Evolutionary conservation across 1,284 basidiomycete species (phyloP).

Genomic region (Ceratorhiza oryzae-sativae): DNA sequence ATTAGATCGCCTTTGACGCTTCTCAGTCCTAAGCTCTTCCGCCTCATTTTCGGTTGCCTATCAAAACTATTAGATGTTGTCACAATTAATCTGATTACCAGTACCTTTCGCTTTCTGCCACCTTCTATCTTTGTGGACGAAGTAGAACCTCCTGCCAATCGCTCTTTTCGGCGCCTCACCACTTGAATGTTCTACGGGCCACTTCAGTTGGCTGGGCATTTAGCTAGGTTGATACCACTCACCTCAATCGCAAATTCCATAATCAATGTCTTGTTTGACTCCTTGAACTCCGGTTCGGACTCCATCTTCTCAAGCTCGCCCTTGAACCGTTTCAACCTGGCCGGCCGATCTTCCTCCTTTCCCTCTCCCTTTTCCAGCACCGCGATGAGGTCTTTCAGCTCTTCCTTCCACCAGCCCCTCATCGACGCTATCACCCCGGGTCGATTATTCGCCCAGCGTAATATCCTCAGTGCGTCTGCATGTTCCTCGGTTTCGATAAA

Average conservation of each 20-base stretch:
- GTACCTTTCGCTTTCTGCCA: slow-evolving; percentile 27
- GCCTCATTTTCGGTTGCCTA: slow-evolving; percentile 13
- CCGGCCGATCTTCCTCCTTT: slow-evolving; percentile 44
- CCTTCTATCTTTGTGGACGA: slow-evolving; percentile 38
- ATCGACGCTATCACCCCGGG: slow-evolving; percentile 68
- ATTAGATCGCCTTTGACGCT: slow-evolving; percentile 14
- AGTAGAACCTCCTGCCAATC: slow-evolving; percentile 50
- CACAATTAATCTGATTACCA: too few species aligned
- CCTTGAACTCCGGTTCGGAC: slow-evolving; percentile 51
- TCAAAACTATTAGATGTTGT: too few species aligned
- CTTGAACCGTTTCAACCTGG: slow-evolving; percentile 33
- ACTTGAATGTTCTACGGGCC: slow-evolving; percentile 74
- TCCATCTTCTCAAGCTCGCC: slow-evolving; percentile 47
- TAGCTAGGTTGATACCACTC: slow-evolving; percentile 62
- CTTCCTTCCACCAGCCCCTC: slow-evolving; percentile 83
- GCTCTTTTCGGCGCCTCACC: slow-evolving; percentile 68
- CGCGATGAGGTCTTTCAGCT: slow-evolving; percentile 74
- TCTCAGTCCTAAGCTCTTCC: slow-evolving; percentile 30
- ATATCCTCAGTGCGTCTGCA: slow-evolving; percentile 86
- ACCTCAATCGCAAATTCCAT: slow-evolving; percentile 68
- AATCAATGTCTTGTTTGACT: slow-evolving; percentile 63
- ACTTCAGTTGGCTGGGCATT: slow-evolving; percentile 79
- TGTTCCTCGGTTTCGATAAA: slow-evolving; percentile 92
- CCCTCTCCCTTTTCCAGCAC: slow-evolving; percentile 55
- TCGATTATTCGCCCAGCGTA: slow-evolving; percentile 96